Evolutionary conservation across 768 basidiomycete species (phyloP).

Genomic region (Xanthoconium purpureum): DNA sequence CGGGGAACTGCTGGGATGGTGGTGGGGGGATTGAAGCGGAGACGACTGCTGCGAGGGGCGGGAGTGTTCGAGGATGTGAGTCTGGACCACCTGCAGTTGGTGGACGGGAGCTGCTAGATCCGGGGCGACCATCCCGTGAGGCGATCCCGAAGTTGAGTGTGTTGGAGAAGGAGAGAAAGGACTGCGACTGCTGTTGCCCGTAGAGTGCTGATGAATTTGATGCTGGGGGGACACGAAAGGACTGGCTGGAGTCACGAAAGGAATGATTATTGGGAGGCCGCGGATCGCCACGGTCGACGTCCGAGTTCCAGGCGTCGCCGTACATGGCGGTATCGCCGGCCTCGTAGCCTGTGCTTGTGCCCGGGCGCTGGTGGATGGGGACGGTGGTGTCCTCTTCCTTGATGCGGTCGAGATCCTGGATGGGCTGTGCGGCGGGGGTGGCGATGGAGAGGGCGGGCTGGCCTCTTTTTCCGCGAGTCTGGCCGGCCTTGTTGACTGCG

Average conservation of each 20-base stretch:
- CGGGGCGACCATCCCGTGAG: constrained; percentile 41
- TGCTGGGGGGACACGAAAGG: constrained; percentile 67
- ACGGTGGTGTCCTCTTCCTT: constrained; percentile 43
- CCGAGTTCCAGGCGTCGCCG: constrained; percentile 35
- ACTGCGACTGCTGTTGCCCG: constrained; percentile 51
- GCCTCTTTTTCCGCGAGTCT: constrained; percentile 39
- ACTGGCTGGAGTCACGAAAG: constrained; percentile 79
- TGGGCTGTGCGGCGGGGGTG: background rate
- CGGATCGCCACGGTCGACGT: constrained; percentile 37
- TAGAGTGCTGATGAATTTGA: constrained; percentile 38
- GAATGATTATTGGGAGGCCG: constrained; percentile 52
- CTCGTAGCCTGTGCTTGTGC: constrained; percentile 75
- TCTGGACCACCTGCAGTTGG: constrained; percentile 49
- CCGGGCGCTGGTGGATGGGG: constrained; percentile 52
- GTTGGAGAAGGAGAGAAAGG: constrained; percentile 63
- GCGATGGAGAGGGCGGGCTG: constrained; percentile 20
- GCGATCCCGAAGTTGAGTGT: constrained; percentile 45
- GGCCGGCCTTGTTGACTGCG: constrained; percentile 41
- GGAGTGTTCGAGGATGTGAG: constrained; percentile 53
- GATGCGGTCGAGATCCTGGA: constrained; percentile 31
- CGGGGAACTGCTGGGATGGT: constrained; percentile 39
- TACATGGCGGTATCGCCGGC: constrained; percentile 37
- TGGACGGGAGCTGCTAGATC: constrained; percentile 51
- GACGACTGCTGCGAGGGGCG: constrained; percentile 75
- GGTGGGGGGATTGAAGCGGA: constrained; percentile 59